These are phyloP conservation scores for Tulasnella sp. DNA, from an alignment of 768 basidiomycete genomes.

Conservation along the genomic window DNA sequence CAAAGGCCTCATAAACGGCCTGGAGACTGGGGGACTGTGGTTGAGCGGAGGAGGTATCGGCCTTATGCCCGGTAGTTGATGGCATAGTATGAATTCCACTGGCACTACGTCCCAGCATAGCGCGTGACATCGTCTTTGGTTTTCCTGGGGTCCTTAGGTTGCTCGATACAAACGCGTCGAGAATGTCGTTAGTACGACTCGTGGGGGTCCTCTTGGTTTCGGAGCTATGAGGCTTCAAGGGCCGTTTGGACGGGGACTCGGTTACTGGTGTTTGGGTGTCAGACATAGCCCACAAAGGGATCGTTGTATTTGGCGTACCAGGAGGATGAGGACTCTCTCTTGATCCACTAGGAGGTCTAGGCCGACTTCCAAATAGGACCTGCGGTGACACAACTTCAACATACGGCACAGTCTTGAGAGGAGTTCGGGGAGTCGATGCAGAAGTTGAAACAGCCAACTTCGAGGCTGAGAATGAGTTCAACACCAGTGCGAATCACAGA, in stretches of 20 bases:
- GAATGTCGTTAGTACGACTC: too few relatives aligned
- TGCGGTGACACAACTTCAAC: not conserved
- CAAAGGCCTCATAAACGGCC: too few relatives aligned
- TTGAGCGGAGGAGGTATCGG: too few relatives aligned
- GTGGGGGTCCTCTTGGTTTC: too few relatives aligned
- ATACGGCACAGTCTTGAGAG: not conserved
- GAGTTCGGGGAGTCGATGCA: not conserved
- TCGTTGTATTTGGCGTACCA: not conserved
- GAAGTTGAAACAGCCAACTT: not conserved
- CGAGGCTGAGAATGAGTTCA: not conserved
- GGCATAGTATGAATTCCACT: too few relatives aligned
- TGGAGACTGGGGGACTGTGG: too few relatives aligned
- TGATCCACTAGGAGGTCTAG: not conserved
- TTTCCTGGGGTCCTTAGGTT: too few relatives aligned
- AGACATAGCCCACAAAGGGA: not conserved
- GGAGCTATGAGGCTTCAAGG: conserved; percentile 20
- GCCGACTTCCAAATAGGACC: not conserved
- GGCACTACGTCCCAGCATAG: too few relatives aligned
- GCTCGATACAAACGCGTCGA: too few relatives aligned
- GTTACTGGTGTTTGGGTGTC: conserved; percentile 16
- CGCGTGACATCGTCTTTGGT: too few relatives aligned
- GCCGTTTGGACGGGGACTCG: conserved; percentile 19
- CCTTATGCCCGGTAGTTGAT: too few relatives aligned
- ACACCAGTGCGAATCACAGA: not conserved
- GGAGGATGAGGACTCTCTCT: too few relatives aligned